These are phyloP conservation scores for Onygenales sp. DNA, from an alignment of 2,329 filamentous ascomycete genomes.

Conservation along the genomic window DNA sequence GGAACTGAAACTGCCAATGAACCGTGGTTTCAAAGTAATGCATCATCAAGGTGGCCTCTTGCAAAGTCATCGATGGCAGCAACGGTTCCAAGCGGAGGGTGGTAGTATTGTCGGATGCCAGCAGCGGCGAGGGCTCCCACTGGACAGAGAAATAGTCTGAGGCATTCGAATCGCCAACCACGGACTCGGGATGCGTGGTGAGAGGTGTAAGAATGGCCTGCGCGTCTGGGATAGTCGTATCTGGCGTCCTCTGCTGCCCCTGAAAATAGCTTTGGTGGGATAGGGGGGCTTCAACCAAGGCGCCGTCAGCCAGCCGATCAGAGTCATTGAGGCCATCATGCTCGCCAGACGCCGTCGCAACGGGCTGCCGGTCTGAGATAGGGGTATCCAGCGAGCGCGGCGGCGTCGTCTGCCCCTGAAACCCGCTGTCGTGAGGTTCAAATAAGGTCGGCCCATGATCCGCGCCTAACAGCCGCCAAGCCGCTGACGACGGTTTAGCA, in stretches of 20 bases:
- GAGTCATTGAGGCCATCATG: too few species aligned
- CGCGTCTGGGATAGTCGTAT: too few species aligned
- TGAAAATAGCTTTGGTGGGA: too few species aligned
- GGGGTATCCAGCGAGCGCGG: too few species aligned
- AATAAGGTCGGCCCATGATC: neutral
- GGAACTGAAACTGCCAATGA: conserved; percentile 1
- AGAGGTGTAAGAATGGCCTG: too few species aligned
- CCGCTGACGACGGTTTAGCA: neutral
- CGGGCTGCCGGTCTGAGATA: too few species aligned
- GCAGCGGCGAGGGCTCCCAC: neutral
- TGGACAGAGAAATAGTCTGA: neutral
- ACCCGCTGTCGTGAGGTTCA: too few species aligned
- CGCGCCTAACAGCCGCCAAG: neutral
- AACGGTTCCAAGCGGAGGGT: neutral
- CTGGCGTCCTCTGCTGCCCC: too few species aligned
- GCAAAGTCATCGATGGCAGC: neutral
- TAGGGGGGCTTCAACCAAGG: too few species aligned
- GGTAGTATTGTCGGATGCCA: neutral
- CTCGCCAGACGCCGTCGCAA: too few species aligned
- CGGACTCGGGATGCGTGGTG: neutral
- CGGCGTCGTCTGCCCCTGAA: too few species aligned
- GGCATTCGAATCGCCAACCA: neutral
- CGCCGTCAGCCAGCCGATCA: too few species aligned
- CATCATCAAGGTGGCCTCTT: neutral
- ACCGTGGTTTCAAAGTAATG: neutral